These are phyloP conservation scores for Colletotrichum aenigma DNA, from an alignment of 2,329 filamentous ascomycete species.

Conservation along the genomic window DNA sequence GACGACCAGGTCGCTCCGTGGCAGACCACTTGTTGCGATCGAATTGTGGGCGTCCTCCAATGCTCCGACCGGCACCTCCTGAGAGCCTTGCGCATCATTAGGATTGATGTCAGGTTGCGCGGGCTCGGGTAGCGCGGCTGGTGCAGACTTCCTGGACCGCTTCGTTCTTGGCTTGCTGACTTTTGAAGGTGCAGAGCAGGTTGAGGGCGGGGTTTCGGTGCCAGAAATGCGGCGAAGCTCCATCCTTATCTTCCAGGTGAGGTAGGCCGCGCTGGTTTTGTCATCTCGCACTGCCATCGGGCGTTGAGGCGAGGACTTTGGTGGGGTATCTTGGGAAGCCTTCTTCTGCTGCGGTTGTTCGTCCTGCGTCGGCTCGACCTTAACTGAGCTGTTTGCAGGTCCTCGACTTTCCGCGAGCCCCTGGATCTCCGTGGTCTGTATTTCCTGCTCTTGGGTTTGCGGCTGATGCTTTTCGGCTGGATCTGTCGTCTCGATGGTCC, in stretches of 20 bases:
- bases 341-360: neutral
- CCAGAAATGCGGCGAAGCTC: conserved; percentile 42
- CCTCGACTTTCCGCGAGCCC: neutral
- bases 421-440: neutral
- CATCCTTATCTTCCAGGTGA: conserved; percentile 45
- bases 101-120: neutral
- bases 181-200: neutral
- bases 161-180: conserved; percentile 27
- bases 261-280: conserved; percentile 48
- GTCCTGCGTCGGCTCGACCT: neutral
- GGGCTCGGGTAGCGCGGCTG: conserved; percentile 30
- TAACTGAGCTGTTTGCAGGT: neutral
- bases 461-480: neutral
- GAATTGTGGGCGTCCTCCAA: neutral
- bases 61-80: neutral
- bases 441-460: neutral
- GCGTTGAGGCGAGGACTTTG: conserved; percentile 31
- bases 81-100: neutral
- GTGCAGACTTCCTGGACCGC: conserved; percentile 44
- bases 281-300: conserved; percentile 51
- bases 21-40: neutral
- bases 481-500: neutral
- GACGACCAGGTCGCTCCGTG: neutral
- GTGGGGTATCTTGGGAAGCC: neutral
- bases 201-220: neutral